A percentile compares a stretch with the other conserved stretches of the same genome.
Evolutionary conservation across 768 basidiomycete species (phyloP).

Genomic region (Auricularia sp.): DNA sequence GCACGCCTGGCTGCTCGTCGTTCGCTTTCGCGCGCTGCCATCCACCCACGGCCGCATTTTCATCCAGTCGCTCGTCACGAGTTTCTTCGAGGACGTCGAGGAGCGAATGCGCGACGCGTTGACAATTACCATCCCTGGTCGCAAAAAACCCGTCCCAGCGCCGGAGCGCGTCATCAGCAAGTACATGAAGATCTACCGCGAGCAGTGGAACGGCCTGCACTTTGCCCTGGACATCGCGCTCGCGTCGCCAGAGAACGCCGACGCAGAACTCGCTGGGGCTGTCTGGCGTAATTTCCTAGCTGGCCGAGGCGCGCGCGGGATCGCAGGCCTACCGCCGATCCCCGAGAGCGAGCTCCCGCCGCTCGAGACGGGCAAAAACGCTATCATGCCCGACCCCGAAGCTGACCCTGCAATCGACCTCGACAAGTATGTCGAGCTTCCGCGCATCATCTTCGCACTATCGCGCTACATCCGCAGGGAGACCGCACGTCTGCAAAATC

Average conservation of each 20-base stretch:
- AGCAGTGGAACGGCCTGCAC: conserved; percentile 81
- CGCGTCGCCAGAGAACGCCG: conserved; percentile 43
- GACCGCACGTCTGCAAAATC: conserved; percentile 50
- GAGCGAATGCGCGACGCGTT: conserved; percentile 77
- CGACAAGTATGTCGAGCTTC: conserved; percentile 63
- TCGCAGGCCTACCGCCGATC: conserved; percentile 28
- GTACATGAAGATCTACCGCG: conserved; percentile 86
- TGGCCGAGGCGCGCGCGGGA: conserved; percentile 68
- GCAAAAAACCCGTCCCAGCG: conserved; percentile 28
- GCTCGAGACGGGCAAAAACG: conserved; percentile 33
- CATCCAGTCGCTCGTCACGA: conserved; percentile 78
- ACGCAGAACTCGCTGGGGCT: conserved; percentile 75
- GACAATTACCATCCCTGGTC: conserved; percentile 22
- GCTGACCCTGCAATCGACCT: conserved; percentile 47
- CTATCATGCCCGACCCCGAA: conserved; percentile 30
- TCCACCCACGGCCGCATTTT: conserved; percentile 52
- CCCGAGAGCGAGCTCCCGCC: conserved; percentile 8
- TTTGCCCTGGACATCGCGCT: conserved; percentile 62
- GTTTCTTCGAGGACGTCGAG: conserved; percentile 92
- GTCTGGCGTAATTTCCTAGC: conserved; percentile 90
- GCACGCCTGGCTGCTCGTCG: conserved; percentile 84
- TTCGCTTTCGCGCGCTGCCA: conserved; percentile 78
- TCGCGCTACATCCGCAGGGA: conserved; percentile 66
- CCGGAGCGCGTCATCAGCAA: conserved; percentile 72
- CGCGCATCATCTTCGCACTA: conserved; percentile 61